Evolutionary conservation across 2,329 filamentous ascomycete genomes (phyloP).

Genomic region (Fusarium oligoseptatum): DNA sequence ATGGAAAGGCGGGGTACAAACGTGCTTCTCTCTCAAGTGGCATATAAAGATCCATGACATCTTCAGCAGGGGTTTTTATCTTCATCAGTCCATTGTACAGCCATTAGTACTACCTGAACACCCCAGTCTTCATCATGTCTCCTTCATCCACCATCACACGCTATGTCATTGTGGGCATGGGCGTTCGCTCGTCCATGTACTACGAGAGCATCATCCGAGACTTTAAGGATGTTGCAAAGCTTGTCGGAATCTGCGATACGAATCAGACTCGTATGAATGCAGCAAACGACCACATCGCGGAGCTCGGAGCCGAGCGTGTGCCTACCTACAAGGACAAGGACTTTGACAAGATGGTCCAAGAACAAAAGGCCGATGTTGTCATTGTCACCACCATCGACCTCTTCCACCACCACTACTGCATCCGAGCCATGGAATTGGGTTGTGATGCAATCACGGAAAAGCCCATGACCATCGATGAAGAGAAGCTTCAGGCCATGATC

Average conservation of each 20-base stretch:
- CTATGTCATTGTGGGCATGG: constrained; percentile 70
- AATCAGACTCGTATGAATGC: constrained; percentile 71
- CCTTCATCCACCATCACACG: constrained; percentile 49
- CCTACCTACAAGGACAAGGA: constrained; percentile 67
- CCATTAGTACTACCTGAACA: background rate
- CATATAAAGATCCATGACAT: background rate
- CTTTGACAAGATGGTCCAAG: constrained; percentile 70
- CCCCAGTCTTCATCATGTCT: constrained; percentile 20
- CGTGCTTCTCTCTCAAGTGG: background rate
- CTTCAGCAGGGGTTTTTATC: background rate
- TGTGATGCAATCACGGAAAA: constrained; percentile 73
- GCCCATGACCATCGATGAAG: constrained; percentile 73
- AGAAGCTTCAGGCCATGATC: constrained; percentile 63
- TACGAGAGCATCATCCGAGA: constrained; percentile 69
- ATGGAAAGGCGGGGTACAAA: background rate
- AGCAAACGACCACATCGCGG: constrained; percentile 63
- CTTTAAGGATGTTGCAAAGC: constrained; percentile 60
- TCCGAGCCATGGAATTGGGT: constrained; percentile 69
- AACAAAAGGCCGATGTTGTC: constrained; percentile 70
- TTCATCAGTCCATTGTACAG: background rate
- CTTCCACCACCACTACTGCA: constrained; percentile 71
- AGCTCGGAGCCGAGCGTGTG: constrained; percentile 61
- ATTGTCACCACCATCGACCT: constrained; percentile 74
- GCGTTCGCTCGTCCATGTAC: constrained; percentile 70
- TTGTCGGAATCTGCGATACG: constrained; percentile 72